Base-by-base conservation (phyloP, 306 rosid genomes). In the Pterocarpus macrocarpus region DNA sequence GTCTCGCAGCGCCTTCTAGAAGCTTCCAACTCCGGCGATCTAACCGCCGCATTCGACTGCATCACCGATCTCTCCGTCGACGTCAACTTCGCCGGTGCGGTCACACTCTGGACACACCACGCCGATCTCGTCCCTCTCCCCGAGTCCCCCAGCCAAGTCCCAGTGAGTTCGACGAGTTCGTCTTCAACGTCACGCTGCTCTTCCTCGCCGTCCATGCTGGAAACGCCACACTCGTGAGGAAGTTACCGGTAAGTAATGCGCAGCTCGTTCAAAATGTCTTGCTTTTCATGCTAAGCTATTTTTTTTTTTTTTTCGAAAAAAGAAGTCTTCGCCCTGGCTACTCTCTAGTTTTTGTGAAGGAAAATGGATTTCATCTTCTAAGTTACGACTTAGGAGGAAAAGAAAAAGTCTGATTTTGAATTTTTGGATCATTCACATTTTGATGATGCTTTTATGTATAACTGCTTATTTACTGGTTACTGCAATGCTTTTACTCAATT, bases 201-300 rank as follows among this genome's bases (percentile, higher is more conserved):
- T 91, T 95, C 80, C 91, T 90, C 74, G 99, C 99, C 15, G 99
- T 93, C 56, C 97, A 95, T 28, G 32, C 88, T 7, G 97, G 94
- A 56, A 89, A 87, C 63, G 87, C 72, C 2, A 64, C 67, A 34
- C 86, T 95, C 56, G 94, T 91, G 16, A 80, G 84, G 89, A 93
- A 87, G 83, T 79, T 95, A 56, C 92, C 92, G 94, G 99, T 95
- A 86, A 55, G 10, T n/a, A n/a, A 55, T n/a, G 4, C 0, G 6
- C 11, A 52, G 17, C 7, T 1, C 49, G 44, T 57, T 79, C 41
- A 39, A 78, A 79, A 58, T 56, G 8, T 30, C 32, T 71, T 14
- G 66, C 28, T 49, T 41, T 15, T 76, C 17, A 47, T 47, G 53
- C 53, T 10, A 47, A 47, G 4, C 53, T 50, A 13, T 1, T 1